phyloP scores from a whole-genome alignment of 2,329 filamentous ascomycete genomes.

The Trichoderma sp. region DNA sequence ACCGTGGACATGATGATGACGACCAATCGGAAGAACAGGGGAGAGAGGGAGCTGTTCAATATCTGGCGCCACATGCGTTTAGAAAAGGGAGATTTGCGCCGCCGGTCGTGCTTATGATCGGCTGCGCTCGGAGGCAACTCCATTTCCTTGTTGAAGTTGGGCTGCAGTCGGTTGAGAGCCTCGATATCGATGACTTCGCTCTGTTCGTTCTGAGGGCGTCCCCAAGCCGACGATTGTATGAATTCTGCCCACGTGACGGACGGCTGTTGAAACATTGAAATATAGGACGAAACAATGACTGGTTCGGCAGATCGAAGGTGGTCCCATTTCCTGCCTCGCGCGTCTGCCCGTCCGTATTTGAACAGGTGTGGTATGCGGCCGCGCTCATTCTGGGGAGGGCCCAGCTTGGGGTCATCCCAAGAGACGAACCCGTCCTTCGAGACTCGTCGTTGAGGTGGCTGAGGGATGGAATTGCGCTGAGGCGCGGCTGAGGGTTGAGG shows the following conservation, averaged over 20 bases:
- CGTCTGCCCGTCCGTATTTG: constrained; percentile 51
- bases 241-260: constrained; percentile 57
- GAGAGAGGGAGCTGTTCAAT: constrained; percentile 82
- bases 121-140: constrained; percentile 40
- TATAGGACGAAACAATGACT: constrained; percentile 59
- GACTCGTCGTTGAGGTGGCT: constrained; percentile 47
- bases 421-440: constrained; percentile 55
- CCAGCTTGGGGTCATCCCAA: constrained; percentile 45
- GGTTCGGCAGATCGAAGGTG: constrained; percentile 62
- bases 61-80: constrained; percentile 69
- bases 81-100: constrained; percentile 43
- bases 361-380: constrained; percentile 52
- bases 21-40: constrained; percentile 77
- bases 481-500: constrained; percentile 46
- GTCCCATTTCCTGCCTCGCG: constrained; percentile 60
- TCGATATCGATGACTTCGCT: constrained; percentile 54
- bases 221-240: constrained; percentile 58
- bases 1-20: constrained; percentile 83
- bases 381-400: constrained; percentile 41
- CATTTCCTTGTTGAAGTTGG: constrained; percentile 49
- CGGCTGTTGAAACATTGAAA: constrained; percentile 46
- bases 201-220: constrained; percentile 51
- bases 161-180: constrained; percentile 52
- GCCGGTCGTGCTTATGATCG: constrained; percentile 38
- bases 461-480: constrained; percentile 49